These are phyloP conservation scores for Sarocladium oryzae DNA, from an alignment of 2,329 filamentous ascomycete genomes.

Conservation along the genomic window DNA sequence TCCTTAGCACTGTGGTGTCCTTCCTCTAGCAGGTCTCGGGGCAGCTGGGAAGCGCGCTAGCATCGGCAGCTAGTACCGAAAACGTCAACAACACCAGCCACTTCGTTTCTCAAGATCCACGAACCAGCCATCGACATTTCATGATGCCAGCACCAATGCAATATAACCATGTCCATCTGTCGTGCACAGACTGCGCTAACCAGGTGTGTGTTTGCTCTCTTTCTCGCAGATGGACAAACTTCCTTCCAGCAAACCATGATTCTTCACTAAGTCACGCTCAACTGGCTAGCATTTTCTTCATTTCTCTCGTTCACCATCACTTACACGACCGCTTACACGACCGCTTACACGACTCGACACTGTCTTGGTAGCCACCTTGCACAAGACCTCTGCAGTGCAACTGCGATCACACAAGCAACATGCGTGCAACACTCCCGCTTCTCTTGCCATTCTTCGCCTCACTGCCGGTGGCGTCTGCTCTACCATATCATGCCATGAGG, in stretches of 20 bases:
- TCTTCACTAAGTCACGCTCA: background rate
- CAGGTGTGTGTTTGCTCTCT: background rate
- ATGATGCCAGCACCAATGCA: background rate
- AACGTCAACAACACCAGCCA: slow-evolving; percentile 6
- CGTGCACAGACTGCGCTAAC: slow-evolving; percentile 1
- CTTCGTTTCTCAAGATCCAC: background rate
- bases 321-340: background rate
- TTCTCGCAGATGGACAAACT: background rate
- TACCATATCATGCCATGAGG: slow-evolving; percentile 22
- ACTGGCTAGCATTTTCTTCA: background rate
- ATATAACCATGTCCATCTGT: slow-evolving; percentile 2
- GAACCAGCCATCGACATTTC: slow-evolving; percentile 8
- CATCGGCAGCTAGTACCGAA: background rate
- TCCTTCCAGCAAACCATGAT: background rate
- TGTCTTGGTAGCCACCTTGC: background rate
- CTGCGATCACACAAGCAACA: background rate
- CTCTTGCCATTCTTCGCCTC: slow-evolving; percentile 24
- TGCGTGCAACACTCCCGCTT: slow-evolving; percentile 24
- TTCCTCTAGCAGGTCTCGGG: background rate
- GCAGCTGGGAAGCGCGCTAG: background rate
- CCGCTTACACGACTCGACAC: background rate
- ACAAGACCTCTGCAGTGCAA: background rate
- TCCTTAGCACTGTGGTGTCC: background rate
- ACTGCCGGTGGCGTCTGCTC: slow-evolving; percentile 19
- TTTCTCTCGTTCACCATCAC: background rate